Evolutionary conservation across 371 early-diverging fungal genomes (phyloP).

Genomic region (Apophysomyces sp.): DNA sequence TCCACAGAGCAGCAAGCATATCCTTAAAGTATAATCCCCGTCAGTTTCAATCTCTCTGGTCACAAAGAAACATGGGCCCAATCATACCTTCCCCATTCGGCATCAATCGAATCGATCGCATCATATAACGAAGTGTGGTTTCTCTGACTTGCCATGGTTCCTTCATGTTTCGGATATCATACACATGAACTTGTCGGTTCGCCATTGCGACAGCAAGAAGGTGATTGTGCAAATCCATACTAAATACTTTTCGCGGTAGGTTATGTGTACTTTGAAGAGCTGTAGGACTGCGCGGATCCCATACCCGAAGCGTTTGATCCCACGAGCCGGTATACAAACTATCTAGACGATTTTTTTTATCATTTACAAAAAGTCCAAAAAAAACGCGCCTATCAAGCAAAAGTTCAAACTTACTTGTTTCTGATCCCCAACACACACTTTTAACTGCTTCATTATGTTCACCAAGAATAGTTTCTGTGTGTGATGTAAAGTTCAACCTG

Average conservation of each 20-base stretch:
- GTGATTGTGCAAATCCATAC: conserved; percentile 72
- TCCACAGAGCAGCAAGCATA: conserved; percentile 91
- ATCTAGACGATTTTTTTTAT: conserved; percentile 32
- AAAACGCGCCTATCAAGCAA: background rate
- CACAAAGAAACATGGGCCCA: background rate
- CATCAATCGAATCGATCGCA: conserved; percentile 77
- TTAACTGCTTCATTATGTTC: conserved; percentile 61
- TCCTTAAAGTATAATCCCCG: conserved; percentile 34
- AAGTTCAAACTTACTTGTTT: conserved; percentile 37
- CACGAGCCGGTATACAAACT: conserved; percentile 82
- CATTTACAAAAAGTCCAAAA: background rate
- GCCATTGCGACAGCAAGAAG: conserved; percentile 85
- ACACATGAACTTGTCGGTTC: conserved; percentile 74
- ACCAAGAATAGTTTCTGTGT: conserved; percentile 43
- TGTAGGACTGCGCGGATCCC: conserved; percentile 67
- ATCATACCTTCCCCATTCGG: conserved; percentile 71
- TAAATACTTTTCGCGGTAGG: conserved; percentile 68
- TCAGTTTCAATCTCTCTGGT: background rate
- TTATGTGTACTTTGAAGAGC: conserved; percentile 39
- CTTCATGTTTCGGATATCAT: conserved; percentile 82
- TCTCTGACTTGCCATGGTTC: conserved; percentile 74
- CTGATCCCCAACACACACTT: conserved; percentile 61
- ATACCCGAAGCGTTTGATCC: conserved; percentile 83
- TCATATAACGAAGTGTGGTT: conserved; percentile 81
- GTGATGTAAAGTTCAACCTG: conserved; percentile 54